Conservation (phyloP, 257 asterid species). For the Oldenlandia corymbosa region DNA sequence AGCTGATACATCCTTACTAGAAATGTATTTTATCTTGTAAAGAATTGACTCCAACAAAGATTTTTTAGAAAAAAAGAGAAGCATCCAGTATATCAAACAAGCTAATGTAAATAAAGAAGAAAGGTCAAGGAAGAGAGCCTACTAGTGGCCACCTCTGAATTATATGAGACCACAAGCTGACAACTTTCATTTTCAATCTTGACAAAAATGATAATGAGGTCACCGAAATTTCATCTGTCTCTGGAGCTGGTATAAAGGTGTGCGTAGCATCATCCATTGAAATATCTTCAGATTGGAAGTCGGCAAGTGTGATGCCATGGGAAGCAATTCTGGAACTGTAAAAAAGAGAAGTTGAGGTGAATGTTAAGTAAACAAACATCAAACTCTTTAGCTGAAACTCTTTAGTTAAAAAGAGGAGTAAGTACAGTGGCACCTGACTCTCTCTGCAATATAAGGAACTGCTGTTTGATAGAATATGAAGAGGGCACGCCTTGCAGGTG, state of each 20-base stretch:
- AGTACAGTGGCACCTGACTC: conserved; percentile 54
- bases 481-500: conserved; percentile 90
- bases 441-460: conserved; percentile 90
- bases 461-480: conserved; percentile 89
- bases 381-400: no score
- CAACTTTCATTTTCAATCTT: conserved; percentile 57
- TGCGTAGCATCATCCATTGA: conserved; percentile 27
- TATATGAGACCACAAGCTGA: conserved; percentile 49
- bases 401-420: conserved; percentile 4
- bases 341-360: conserved; percentile 21
- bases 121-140: conserved; percentile 44
- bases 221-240: conserved; percentile 34
- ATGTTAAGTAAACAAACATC: conserved; percentile 4
- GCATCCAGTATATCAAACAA: neutral
- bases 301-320: conserved; percentile 62
- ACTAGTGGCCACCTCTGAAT: conserved; percentile 96
- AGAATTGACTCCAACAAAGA: neutral
- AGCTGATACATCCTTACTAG: neutral
- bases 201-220: conserved; percentile 50
- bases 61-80: no score
- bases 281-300: conserved; percentile 47
- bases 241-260: conserved; percentile 37
- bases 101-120: neutral
- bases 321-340: conserved; percentile 88
- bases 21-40: neutral